A percentile compares a stretch with the other conserved stretches of the same genome.
These are phyloP conservation scores for Abortiporus biennis DNA, from an alignment of 1,284 basidiomycete genomes.

Conservation along the genomic window DNA sequence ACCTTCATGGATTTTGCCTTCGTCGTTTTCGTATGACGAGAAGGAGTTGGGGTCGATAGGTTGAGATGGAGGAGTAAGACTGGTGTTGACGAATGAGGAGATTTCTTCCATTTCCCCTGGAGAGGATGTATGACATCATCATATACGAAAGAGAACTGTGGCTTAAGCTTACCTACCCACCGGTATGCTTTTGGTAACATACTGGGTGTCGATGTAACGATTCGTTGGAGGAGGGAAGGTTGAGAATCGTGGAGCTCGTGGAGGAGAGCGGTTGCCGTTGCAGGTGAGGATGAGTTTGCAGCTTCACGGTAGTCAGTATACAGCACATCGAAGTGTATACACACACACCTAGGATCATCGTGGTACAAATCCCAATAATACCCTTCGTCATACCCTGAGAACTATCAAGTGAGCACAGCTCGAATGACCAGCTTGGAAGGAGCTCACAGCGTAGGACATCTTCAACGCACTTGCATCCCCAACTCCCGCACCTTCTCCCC, in stretches of 20 bases:
- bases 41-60: background rate
- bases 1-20: conserved; percentile 35
- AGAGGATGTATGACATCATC: no score
- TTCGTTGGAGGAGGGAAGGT: conserved; percentile 33
- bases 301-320: conserved; percentile 29
- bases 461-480: conserved; percentile 59
- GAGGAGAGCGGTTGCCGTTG: conserved; percentile 46
- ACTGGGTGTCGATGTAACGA: conserved; percentile 31
- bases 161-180: no score
- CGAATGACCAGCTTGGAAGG: background rate
- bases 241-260: conserved; percentile 42
- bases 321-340: background rate
- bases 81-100: conserved; percentile 42
- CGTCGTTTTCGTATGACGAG: conserved; percentile 10
- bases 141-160: no score
- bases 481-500: conserved; percentile 39
- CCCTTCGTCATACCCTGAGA: conserved; percentile 52
- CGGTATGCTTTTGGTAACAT: conserved; percentile 58
- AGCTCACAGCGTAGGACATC: conserved; percentile 55
- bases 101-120: conserved; percentile 62
- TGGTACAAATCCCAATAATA: conserved; percentile 44
- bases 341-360: conserved; percentile 48
- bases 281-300: conserved; percentile 50
- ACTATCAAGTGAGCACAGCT: background rate
- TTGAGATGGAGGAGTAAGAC: conserved; percentile 26